A percentile compares a stretch with the other conserved stretches of the same genome.
Conservation (phyloP, 768 basidiomycete species). For the Rhizopogon roseolus region DNA sequence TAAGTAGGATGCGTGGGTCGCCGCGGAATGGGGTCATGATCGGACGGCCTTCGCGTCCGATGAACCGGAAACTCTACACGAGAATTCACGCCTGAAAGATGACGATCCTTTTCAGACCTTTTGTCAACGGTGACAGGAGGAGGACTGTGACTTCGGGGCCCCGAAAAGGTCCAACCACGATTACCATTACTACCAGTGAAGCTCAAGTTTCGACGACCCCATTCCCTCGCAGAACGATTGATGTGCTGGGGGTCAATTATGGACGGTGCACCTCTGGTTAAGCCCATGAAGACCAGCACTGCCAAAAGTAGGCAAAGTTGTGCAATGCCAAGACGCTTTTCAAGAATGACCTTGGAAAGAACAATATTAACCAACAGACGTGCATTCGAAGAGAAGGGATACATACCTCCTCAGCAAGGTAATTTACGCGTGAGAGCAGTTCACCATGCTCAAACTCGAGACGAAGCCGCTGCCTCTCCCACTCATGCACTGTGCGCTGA, state of each 20-base stretch:
- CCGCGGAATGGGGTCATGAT: neutral
- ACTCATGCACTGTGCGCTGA: conserved; percentile 58
- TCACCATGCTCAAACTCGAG: conserved; percentile 69
- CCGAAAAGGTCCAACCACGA: conserved; percentile 16
- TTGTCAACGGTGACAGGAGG: conserved; percentile 9
- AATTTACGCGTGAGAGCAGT: conserved; percentile 64
- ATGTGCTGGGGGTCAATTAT: conserved; percentile 26
- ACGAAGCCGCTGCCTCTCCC: conserved; percentile 61
- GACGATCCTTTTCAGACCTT: conserved; percentile 8
- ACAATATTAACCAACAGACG: neutral
- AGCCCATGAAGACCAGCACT: conserved; percentile 80
- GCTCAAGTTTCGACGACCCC: conserved; percentile 53
- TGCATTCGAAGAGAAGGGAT: neutral
- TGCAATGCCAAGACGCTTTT: conserved; percentile 85
- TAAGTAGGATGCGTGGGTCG: neutral
- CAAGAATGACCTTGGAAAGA: conserved; percentile 62
- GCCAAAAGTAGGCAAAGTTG: conserved; percentile 82
- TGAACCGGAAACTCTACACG: neutral
- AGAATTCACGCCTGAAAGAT: neutral
- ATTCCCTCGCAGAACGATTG: conserved; percentile 38
- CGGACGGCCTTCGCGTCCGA: neutral
- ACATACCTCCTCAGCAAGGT: conserved; percentile 76
- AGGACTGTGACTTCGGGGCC: conserved; percentile 27
- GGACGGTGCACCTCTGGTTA: conserved; percentile 60
- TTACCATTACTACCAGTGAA: conserved; percentile 48